These are phyloP conservation scores for Candida saitoana DNA, from an alignment of 805 yeast genomes.

Conservation along the genomic window DNA sequence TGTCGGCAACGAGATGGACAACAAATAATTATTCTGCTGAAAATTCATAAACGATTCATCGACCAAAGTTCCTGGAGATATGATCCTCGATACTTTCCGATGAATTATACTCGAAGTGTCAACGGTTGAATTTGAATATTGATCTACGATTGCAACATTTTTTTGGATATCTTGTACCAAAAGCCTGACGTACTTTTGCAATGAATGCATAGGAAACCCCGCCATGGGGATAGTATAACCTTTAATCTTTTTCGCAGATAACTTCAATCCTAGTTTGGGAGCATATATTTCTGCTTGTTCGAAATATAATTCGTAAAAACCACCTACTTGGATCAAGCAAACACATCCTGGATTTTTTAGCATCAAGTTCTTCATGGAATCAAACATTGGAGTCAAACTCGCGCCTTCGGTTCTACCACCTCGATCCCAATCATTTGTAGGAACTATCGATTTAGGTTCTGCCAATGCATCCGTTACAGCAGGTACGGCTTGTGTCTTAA, in stretches of 20 bases:
- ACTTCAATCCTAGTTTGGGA: slow-evolving; percentile 63
- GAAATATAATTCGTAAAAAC: slow-evolving; percentile 83
- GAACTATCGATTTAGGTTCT: not conserved
- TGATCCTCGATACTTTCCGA: slow-evolving; percentile 71
- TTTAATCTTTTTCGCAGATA: slow-evolving; percentile 52
- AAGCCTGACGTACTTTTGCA: slow-evolving; percentile 68
- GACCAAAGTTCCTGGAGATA: slow-evolving; percentile 89
- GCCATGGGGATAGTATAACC: slow-evolving; percentile 65
- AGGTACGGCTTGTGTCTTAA: not conserved
- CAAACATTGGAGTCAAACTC: slow-evolving; percentile 33
- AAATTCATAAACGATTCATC: slow-evolving; percentile 81
- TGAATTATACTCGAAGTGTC: slow-evolving; percentile 38
- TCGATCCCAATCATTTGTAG: slow-evolving; percentile 30
- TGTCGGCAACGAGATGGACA: slow-evolving; percentile 61
- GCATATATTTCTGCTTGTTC: slow-evolving; percentile 81
- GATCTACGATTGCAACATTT: slow-evolving; percentile 83
- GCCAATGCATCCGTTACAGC: not conserved
- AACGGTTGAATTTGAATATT: slow-evolving; percentile 29
- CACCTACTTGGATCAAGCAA: slow-evolving; percentile 71
- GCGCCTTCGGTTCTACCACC: slow-evolving; percentile 33
- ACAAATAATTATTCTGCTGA: slow-evolving; percentile 64
- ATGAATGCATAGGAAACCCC: slow-evolving; percentile 76
- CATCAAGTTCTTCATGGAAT: slow-evolving; percentile 28
- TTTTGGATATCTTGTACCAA: slow-evolving; percentile 66
- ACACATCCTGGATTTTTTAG: slow-evolving; percentile 36